Evolutionary conservation across 768 basidiomycete species (phyloP).

Genomic region (Amanita pallidorosea): DNA sequence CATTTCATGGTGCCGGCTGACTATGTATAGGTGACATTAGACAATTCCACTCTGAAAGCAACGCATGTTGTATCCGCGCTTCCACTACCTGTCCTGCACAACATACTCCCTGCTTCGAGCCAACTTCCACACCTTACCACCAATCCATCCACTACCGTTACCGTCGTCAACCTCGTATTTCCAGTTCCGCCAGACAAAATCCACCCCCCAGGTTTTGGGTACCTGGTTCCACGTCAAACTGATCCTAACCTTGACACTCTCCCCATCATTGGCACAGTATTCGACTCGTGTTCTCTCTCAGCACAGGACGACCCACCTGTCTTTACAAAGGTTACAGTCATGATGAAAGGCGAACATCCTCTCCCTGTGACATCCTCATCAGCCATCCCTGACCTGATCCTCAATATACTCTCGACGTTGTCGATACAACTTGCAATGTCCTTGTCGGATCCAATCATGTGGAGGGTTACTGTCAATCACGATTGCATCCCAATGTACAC

Average conservation of each 20-base stretch:
- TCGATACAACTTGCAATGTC: conserved; percentile 31
- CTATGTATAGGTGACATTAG: conserved; percentile 22
- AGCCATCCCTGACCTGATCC: conserved; percentile 15
- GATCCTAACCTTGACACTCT: conserved; percentile 11
- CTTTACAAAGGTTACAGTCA: conserved; percentile 76
- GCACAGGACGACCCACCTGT: conserved; percentile 29
- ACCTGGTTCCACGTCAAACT: conserved; percentile 78
- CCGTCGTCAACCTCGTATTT: conserved; percentile 87
- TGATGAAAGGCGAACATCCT: conserved; percentile 78
- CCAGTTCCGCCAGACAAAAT: conserved; percentile 34
- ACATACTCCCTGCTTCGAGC: conserved; percentile 3
- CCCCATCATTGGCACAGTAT: conserved; percentile 75
- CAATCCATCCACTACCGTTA: conserved; percentile 74
- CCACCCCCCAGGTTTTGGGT: conserved; percentile 87
- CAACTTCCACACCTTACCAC: conserved; percentile 39
- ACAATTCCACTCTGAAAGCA: conserved; percentile 17
- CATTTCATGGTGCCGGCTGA: neutral
- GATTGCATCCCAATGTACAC: conserved; percentile 72
- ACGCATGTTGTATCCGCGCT: conserved; percentile 74
- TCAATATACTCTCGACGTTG: conserved; percentile 27
- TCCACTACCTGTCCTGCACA: conserved; percentile 43
- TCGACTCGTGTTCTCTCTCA: conserved; percentile 73
- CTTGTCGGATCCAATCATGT: conserved; percentile 47
- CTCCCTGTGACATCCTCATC: conserved; percentile 17
- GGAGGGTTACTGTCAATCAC: conserved; percentile 40